phyloP scores from a whole-genome alignment of 331 rosid species.

The Dryas integrifolia region DNA sequence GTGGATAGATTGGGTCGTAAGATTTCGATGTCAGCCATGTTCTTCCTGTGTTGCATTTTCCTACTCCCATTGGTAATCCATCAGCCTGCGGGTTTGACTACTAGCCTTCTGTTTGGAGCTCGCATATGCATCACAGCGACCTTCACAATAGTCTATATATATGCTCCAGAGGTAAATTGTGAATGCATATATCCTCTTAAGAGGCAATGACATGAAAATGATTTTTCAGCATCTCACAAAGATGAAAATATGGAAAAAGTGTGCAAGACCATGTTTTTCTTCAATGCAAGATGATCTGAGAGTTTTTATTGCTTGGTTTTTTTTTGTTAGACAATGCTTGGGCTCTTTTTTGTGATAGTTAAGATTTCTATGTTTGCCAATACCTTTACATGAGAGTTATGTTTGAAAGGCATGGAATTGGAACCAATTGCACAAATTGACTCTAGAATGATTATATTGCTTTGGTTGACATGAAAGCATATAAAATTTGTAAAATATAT shows the following conservation, averaged over 20 bases:
- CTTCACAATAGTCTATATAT: constrained; percentile 77
- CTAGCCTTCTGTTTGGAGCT: constrained; percentile 87
- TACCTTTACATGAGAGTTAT: background rate
- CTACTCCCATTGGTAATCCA: constrained; percentile 69
- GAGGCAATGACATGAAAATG: background rate
- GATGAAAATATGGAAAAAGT: background rate
- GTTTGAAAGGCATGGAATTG: background rate
- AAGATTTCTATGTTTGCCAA: no score
- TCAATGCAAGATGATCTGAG: background rate
- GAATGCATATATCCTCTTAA: background rate
- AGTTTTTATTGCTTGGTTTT: background rate
- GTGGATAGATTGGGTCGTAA: constrained; percentile 90
- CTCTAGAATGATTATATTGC: background rate
- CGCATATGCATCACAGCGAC: constrained; percentile 85
- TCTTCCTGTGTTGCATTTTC: constrained; percentile 69
- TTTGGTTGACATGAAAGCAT: background rate
- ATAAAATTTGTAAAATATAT: no score
- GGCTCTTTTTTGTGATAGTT: no score
- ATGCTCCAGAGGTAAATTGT: constrained; percentile 91
- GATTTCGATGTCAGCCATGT: constrained; percentile 76
- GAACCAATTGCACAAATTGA: background rate
- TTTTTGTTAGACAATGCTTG: background rate
- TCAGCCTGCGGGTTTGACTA: constrained; percentile 58
- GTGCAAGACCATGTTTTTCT: background rate
- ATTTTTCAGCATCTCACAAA: background rate